Conservation (phyloP, 2,329 filamentous ascomycete species). For the Zelopaecilomyces penicillatus region DNA sequence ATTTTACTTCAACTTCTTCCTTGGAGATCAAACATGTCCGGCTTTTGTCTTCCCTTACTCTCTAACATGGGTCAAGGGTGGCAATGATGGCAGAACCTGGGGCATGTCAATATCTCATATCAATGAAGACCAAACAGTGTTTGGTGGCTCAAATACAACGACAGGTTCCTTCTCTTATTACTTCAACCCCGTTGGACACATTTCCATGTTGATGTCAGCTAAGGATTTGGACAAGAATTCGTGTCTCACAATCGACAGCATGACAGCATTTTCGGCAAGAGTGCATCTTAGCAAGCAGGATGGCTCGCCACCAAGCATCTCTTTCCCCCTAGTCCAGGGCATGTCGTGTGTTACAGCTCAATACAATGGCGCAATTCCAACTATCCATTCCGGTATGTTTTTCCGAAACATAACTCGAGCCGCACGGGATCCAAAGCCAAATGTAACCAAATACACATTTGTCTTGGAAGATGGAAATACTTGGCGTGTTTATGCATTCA, state of each 20-base stretch:
- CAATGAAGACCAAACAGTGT: slow-evolving; percentile 58
- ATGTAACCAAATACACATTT: slow-evolving; percentile 69
- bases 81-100: slow-evolving; percentile 56
- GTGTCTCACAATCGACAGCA: slow-evolving; percentile 41
- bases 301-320: slow-evolving; percentile 52
- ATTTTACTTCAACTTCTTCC: slow-evolving; percentile 73
- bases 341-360: slow-evolving; percentile 78
- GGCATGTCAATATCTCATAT: slow-evolving; percentile 72
- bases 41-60: slow-evolving; percentile 72
- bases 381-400: slow-evolving; percentile 65
- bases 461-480: slow-evolving; percentile 60
- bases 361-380: slow-evolving; percentile 62
- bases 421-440: slow-evolving; percentile 47
- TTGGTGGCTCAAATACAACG: slow-evolving; percentile 45
- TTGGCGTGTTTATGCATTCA: slow-evolving; percentile 76
- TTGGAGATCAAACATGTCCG: slow-evolving; percentile 60
- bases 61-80: slow-evolving; percentile 58
- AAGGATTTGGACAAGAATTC: slow-evolving; percentile 59
- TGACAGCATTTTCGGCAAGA: slow-evolving; percentile 53
- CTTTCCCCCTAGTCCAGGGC: slow-evolving; percentile 79
- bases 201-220: slow-evolving; percentile 74
- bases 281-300: slow-evolving; percentile 54
- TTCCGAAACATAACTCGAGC: slow-evolving; percentile 59
- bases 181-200: slow-evolving; percentile 72
- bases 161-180: slow-evolving; percentile 61